Evolutionary conservation across 352 stramenopile genomes (phyloP), one percentile per base, ranked within the genome.

Genomic region (Phytophthora ohioensis): DNA sequence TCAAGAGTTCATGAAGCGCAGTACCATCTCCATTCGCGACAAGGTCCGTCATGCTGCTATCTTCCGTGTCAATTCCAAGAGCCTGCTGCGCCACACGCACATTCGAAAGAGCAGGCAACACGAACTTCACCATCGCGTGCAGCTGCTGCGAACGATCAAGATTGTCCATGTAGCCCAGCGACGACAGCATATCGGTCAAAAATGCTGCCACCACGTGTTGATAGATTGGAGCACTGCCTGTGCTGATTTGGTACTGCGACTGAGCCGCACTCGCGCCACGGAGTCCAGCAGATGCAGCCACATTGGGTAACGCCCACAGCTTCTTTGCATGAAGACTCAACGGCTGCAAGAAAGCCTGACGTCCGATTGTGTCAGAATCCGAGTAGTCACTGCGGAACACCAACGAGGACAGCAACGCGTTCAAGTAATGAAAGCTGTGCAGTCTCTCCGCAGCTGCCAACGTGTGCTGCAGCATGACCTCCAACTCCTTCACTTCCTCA

Each of bases 101-200:
- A n/a, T 75, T 85, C 9, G 74, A 75, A 2, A 91, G 66, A 53
- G 83, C 76, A 39, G 85, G 82, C 3, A 79, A 54, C 9, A 91
- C 75, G 31, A 92, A 83, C 47, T 85, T 88, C 15, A 85, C 80
- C 83, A 92, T 92, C 3, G 80, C 82, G 43, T 90, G 75, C 34
- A 92, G 55, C 39, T 91, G 77, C 34, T 79, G 75, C 1, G 64
- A 49, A 11, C 71, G 65, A 12, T 84, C 74, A 1, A 88, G 55
- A 15, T 79, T 78, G 12, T 91, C 78, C 35, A 88, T 73, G 49
- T 87, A 92, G 4, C 82, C 80, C 43, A 92, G 54, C 17, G 73
- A 75, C 3, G 71, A 71, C 8, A 92, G 58, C 62, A 86, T 77
- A 10, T 91, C 80, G 17, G 89, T 78, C 36, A 92, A 45, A 64